Evolutionary conservation across 164 flowering plant species (phyloP).

Genomic region (Dillenia turbinata): DNA sequence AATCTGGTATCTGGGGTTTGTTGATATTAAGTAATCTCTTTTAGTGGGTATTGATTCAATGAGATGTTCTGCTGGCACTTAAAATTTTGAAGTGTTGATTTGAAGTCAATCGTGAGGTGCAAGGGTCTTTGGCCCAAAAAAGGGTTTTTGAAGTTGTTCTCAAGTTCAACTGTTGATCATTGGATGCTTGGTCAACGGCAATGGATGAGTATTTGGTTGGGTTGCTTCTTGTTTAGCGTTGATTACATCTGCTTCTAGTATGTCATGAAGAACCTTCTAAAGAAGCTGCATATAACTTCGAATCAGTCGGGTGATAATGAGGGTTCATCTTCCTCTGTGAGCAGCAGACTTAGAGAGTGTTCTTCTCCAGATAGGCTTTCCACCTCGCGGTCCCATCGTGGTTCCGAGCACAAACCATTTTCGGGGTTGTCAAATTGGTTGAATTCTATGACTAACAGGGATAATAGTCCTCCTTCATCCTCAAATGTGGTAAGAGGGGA

Average conservation of each 20-base stretch:
- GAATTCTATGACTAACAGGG: conserved; percentile 54
- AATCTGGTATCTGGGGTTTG: no score
- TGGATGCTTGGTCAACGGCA: conserved; percentile 35
- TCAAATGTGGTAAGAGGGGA: conserved; percentile 37
- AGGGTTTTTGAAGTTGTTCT: conserved; percentile 10
- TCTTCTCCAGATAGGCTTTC: conserved; percentile 33
- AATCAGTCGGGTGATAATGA: conserved; percentile 55
- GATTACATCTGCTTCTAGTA: conserved; percentile 2
- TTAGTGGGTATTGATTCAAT: no score
- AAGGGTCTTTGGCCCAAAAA: background rate
- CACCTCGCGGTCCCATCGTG: conserved; percentile 22
- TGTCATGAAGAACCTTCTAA: conserved; percentile 74
- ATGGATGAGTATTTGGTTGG: conserved; percentile 39
- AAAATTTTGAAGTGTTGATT: conserved; percentile 14
- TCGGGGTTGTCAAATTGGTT: conserved; percentile 75
- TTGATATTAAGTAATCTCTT: no score
- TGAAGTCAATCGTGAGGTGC: background rate
- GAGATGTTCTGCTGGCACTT: conserved; percentile 12
- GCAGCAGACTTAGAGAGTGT: conserved; percentile 30
- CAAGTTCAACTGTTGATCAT: conserved; percentile 8
- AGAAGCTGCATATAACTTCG: conserved; percentile 78
- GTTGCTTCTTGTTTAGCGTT: conserved; percentile 33
- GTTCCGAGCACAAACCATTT: conserved; percentile 53
- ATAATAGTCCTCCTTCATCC: conserved; percentile 57
- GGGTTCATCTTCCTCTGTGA: conserved; percentile 51